Conservation (phyloP, 148 eudicot species). For the Simmondsia chinensis region DNA sequence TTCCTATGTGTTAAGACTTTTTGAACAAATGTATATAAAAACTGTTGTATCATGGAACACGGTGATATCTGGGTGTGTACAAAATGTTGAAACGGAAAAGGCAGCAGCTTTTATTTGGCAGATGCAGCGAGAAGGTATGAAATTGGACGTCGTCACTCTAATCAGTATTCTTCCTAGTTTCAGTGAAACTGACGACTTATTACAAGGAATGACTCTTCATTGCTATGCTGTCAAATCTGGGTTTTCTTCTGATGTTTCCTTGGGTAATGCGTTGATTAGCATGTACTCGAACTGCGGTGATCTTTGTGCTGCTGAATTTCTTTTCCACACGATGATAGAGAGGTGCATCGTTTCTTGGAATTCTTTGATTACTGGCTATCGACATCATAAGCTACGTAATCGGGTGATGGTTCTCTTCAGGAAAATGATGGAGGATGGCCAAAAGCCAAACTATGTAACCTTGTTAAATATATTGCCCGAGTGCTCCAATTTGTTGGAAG, state of each 20-base stretch:
- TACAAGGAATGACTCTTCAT: conserved; percentile 44
- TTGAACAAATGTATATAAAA: conserved; percentile 26
- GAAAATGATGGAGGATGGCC: conserved; percentile 25
- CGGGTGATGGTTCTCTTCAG: conserved; percentile 23
- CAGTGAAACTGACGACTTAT: conserved; percentile 17
- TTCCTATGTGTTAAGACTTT: conserved; percentile 26
- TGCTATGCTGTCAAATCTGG: conserved; percentile 35
- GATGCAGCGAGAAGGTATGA: conserved; percentile 46
- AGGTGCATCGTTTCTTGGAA: conserved; percentile 56
- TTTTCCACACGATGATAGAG: conserved; percentile 29
- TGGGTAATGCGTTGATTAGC: conserved; percentile 47
- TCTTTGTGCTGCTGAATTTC: conserved; percentile 20
- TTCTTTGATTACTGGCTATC: conserved; percentile 45
- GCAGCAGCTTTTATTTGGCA: conserved; percentile 23
- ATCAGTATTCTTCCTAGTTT: conserved; percentile 47
- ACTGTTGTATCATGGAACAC: conserved; percentile 65
- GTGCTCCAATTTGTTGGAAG: conserved; percentile 31
- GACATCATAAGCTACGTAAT: conserved; percentile 13
- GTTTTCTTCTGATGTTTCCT: conserved; percentile 23
- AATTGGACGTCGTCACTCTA: conserved; percentile 44
- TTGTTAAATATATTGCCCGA: conserved; percentile 38
- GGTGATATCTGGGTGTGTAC: conserved; percentile 49
- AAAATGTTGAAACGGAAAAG: conserved; percentile 24
- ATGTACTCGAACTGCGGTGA: conserved; percentile 47
- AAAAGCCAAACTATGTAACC: conserved; percentile 46